These are phyloP conservation scores for Jacaranda mimosifolia DNA, from an alignment of 257 asterid species.

Conservation along the genomic window DNA sequence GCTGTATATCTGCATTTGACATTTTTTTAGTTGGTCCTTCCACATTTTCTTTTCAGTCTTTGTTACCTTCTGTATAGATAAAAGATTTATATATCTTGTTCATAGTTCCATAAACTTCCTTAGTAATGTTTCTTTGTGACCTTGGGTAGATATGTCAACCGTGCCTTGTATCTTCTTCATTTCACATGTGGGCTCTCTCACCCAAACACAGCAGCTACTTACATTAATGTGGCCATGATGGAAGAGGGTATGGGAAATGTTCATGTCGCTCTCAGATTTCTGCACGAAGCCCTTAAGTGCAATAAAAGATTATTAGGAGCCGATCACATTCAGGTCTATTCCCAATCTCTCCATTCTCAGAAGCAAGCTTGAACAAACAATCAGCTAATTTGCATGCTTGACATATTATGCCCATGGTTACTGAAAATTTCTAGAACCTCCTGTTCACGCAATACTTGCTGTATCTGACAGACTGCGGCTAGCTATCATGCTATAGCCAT, in stretches of 20 bases:
- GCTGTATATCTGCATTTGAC: too few relatives aligned
- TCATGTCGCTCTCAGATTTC: conserved; percentile 96
- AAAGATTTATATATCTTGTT: not conserved
- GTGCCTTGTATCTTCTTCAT: conserved; percentile 94
- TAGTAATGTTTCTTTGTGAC: conserved; percentile 27
- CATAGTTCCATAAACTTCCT: conserved; percentile 2
- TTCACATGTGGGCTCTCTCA: conserved; percentile 98
- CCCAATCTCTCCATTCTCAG: conserved; percentile 30
- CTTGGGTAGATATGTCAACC: conserved; percentile 90
- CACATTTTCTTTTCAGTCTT: not conserved
- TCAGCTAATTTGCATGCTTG: conserved; percentile 22
- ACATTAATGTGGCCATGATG: conserved; percentile 99
- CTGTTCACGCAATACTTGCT: conserved; percentile 34
- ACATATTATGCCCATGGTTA: conserved; percentile 35
- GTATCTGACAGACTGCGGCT: conserved; percentile 90
- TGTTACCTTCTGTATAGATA: not conserved
- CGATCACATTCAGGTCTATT: conserved; percentile 93
- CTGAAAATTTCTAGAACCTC: conserved; percentile 33
- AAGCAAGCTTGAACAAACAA: conserved; percentile 6
- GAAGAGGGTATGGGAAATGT: conserved; percentile 99
- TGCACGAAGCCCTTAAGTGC: conserved; percentile 99
- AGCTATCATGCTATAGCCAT: conserved; percentile 99
- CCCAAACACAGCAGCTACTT: conserved; percentile 99
- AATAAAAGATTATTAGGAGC: conserved; percentile 88
- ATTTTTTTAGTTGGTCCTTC: not conserved